Conservation (phyloP, 2,329 filamentous ascomycete species). For the Esteya vermicola region DNA sequence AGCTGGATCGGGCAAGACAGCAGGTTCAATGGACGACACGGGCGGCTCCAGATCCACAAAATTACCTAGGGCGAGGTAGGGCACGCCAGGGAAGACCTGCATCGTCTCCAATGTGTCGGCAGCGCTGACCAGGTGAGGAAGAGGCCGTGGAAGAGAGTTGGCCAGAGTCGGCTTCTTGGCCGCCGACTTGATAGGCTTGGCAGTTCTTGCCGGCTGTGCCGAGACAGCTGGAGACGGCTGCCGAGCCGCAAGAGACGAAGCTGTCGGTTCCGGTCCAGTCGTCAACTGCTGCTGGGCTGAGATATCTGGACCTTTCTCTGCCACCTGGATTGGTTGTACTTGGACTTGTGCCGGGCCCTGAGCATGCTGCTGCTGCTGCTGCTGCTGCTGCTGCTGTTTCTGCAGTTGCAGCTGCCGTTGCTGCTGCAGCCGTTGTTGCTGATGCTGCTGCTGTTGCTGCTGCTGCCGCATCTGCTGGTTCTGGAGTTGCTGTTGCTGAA, state of each 20-base stretch:
- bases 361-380: background rate
- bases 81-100: slow-evolving; percentile 8
- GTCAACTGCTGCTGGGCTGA: no score
- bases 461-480: slow-evolving; percentile 1
- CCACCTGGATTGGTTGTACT: no score
- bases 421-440: background rate
- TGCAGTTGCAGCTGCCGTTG: background rate
- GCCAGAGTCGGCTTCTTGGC: slow-evolving; percentile 1
- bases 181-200: slow-evolving; percentile 1
- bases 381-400: background rate
- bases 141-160: slow-evolving; percentile 3
- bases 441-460: background rate
- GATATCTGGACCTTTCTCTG: no score
- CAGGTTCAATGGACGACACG: slow-evolving; percentile 6
- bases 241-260: background rate
- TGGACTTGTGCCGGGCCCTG: no score
- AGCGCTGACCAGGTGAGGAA: slow-evolving; percentile 6
- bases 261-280: no score
- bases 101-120: slow-evolving; percentile 8
- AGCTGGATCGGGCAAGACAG: slow-evolving; percentile 9
- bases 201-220: background rate
- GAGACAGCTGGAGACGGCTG: background rate
- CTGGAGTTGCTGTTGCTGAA: slow-evolving; percentile 1
- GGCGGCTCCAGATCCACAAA: slow-evolving; percentile 9
- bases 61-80: slow-evolving; percentile 8